A percentile compares a stretch with the other conserved stretches of the same genome.
Evolutionary conservation across 2,329 filamentous ascomycete genomes (phyloP).

Genomic region (Talaromyces amestolkiae): DNA sequence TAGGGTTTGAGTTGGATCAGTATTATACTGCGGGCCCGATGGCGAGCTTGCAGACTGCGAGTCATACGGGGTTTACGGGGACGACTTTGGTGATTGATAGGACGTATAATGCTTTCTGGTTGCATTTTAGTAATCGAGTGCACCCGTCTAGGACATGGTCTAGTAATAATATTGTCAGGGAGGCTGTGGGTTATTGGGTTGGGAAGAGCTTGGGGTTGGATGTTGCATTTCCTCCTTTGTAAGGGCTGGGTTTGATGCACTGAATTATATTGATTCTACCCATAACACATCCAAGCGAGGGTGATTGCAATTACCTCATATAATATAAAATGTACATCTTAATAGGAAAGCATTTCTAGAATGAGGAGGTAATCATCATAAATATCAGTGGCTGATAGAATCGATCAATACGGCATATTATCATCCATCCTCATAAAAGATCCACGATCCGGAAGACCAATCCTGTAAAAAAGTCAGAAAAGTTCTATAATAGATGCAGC

Average conservation of each 20-base stretch:
- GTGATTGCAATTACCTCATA: too few relatives aligned
- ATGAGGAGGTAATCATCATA: too few relatives aligned
- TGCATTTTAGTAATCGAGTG: conserved; percentile 28
- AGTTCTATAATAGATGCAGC: background rate
- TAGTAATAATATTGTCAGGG: conserved; percentile 23
- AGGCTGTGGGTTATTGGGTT: conserved; percentile 28
- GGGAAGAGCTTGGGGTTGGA: conserved; percentile 23
- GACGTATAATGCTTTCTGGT: conserved; percentile 25
- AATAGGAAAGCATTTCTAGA: too few relatives aligned
- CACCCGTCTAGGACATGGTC: conserved; percentile 28
- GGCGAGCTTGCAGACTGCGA: conserved; percentile 25
- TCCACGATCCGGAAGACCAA: conserved; percentile 17
- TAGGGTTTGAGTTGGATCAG: conserved; percentile 36
- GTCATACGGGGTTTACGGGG: conserved; percentile 30
- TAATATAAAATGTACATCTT: too few relatives aligned
- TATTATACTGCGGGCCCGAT: conserved; percentile 33
- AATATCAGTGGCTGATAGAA: too few relatives aligned
- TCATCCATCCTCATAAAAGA: conserved; percentile 19
- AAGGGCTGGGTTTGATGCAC: background rate
- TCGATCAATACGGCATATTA: conserved; percentile 15
- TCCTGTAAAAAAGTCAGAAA: conserved; percentile 8
- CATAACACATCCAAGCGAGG: too few relatives aligned
- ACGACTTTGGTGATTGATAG: conserved; percentile 29
- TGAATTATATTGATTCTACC: too few relatives aligned
- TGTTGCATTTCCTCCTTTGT: conserved; percentile 23